phyloP scores from a whole-genome alignment of 768 basidiomycete genomes.

The Tylopilus sp. region DNA sequence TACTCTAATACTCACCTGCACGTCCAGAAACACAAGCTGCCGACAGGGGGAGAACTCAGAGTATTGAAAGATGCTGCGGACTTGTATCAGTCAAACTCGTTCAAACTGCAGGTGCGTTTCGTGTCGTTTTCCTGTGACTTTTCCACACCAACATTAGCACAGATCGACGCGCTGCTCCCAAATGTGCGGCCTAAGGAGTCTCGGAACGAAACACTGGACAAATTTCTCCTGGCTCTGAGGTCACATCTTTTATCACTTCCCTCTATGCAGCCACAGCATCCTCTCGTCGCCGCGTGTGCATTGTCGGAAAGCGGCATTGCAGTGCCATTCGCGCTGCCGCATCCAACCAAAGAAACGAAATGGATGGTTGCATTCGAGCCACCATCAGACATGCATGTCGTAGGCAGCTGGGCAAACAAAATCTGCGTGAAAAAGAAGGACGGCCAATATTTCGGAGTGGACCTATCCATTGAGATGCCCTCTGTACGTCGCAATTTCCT shows the following conservation, averaged over 20 bases:
- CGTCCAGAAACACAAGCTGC: conserved; percentile 46
- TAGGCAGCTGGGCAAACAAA: conserved; percentile 86
- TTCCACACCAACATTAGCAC: conserved; percentile 10
- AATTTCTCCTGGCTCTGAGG: conserved; percentile 67
- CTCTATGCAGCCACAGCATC: conserved; percentile 55
- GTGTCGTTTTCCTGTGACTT: not conserved
- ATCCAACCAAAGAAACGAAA: conserved; percentile 74
- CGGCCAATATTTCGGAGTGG: conserved; percentile 61
- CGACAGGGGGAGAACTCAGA: conserved; percentile 68
- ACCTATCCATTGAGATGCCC: conserved; percentile 87
- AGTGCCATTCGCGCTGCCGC: conserved; percentile 67
- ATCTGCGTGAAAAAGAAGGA: conserved; percentile 71
- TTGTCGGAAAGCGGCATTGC: conserved; percentile 53
- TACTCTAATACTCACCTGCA: too few relatives aligned
- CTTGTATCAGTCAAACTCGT: conserved; percentile 72
- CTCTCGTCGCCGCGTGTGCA: conserved; percentile 57
- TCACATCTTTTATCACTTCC: conserved; percentile 59
- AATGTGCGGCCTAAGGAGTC: conserved; percentile 64
- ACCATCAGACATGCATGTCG: conserved; percentile 72
- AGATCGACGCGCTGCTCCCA: conserved; percentile 81
- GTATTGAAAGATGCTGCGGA: conserved; percentile 70
- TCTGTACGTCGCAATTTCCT: conserved; percentile 43
- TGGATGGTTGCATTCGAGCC: conserved; percentile 85
- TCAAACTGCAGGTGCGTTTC: conserved; percentile 72
- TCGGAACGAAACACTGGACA: conserved; percentile 55